A percentile compares a stretch with the other conserved stretches of the same genome.
Conservation (phyloP, 108 stramenopile genomes). For the Pseudonitzschia pungens region DNA sequence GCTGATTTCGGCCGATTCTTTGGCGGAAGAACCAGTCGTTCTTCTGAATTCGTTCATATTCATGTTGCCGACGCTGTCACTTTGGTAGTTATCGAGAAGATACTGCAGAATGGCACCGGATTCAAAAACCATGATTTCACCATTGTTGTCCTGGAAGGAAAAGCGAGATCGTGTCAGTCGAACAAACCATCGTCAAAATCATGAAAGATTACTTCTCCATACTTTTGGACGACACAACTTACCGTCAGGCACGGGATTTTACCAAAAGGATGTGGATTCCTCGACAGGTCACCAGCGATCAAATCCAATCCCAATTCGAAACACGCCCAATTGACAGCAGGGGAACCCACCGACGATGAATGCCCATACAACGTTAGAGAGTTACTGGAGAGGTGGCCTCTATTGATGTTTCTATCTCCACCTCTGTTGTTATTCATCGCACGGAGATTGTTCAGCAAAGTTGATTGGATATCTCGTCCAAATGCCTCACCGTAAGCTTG, state of each 20-base stretch:
- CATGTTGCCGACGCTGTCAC: conserved; percentile 1
- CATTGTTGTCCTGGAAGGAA: conserved; percentile 36
- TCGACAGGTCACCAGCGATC: conserved; percentile 48
- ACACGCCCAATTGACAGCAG: conserved; percentile 80
- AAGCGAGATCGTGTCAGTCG: background rate
- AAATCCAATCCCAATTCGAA: conserved; percentile 48
- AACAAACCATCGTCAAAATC: too few species aligned
- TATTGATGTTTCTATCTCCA: background rate
- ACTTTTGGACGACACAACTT: too few species aligned
- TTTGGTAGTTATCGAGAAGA: conserved; percentile 28
- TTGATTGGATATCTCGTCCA: background rate
- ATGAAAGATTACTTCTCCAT: too few species aligned
- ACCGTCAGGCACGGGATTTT: conserved; percentile 69
- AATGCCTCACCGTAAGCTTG: conserved; percentile 2
- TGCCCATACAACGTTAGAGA: conserved; percentile 29
- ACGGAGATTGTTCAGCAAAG: background rate
- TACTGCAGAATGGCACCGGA: conserved; percentile 81
- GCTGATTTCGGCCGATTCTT: conserved; percentile 43
- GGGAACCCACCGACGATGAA: conserved; percentile 43
- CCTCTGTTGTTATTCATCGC: conserved; percentile 1
- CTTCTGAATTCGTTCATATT: background rate
- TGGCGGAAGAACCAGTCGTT: conserved; percentile 11
- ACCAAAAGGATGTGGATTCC: conserved; percentile 80
- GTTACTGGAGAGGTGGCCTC: background rate
- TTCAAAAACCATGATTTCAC: conserved; percentile 70